Base-by-base conservation (phyloP, 2,329 filamentous ascomycete genomes). In the Pestalotiopsis sp. region DNA sequence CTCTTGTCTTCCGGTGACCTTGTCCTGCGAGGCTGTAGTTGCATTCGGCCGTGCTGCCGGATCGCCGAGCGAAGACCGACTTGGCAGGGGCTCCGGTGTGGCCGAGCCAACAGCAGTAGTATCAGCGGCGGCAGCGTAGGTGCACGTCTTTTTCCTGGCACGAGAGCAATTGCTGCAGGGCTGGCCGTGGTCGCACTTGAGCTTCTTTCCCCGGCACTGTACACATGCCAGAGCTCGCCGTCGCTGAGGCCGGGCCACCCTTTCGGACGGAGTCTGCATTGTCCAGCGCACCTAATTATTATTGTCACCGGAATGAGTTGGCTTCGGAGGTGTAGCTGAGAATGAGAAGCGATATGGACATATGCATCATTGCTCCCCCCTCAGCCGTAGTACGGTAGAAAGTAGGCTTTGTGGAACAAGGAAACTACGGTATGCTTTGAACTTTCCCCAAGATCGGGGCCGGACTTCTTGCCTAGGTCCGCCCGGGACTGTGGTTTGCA, bases 111-210 rank as follows among this genome's bases (percentile, higher is more conserved):
- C 12, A 14, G 9, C 20, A 14, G 20, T 23, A 20, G 31, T 12
- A 36, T 9, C n/a, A 13, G 23, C 23, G 36, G 23, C 52, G 38
- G 23, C 38, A 52, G 23, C 31, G 56, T 61, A 67, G 2, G 52
- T 52, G 27, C 66, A 67, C 12, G 57, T 61, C 56, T 67, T 41
- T 6, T 63, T 23, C 9, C 45, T 31, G 31, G 38, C 61, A 9
- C 66, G 66, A 3, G 41, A 39, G 39, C 66, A 67, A 38, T 67
- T 61, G 7, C 38, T 41, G 56, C 66, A 67, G 20, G 66, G 66
- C 7, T 62, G 57, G 9, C 61, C 52, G 17, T 58, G 66, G 57
- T 67, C 66, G 41, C 66, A 67, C 17, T 39, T 23, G 36, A 61
- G 39, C 57, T 67, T 67, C 27, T 58, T 36, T 41, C 52, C 57